Conservation (phyloP, 176 grass and related monocot genomes). For the Triticum dicoccoides region DNA sequence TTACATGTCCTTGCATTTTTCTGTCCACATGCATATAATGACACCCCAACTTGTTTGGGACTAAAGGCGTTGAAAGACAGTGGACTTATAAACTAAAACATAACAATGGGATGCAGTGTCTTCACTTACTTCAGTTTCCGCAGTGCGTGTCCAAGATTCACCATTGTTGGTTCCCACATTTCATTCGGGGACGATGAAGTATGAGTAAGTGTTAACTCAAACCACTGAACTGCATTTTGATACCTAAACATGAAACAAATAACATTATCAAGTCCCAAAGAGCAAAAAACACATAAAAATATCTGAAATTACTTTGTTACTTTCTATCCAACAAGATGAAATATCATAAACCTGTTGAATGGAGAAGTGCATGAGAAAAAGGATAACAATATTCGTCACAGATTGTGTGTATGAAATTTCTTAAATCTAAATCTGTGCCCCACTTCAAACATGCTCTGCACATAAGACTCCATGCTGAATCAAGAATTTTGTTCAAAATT, state of each 20-base stretch:
- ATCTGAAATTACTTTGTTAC: not conserved
- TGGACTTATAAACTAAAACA: not conserved
- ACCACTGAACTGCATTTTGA: slow-evolving; percentile 78
- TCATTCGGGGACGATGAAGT: slow-evolving; percentile 72
- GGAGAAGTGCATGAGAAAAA: slow-evolving; percentile 7
- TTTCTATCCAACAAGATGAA: slow-evolving; percentile 18
- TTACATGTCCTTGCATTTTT: slow-evolving; percentile 14
- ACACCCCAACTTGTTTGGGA: not conserved
- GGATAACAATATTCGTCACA: not conserved
- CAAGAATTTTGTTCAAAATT: slow-evolving; percentile 8
- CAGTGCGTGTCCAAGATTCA: slow-evolving; percentile 86
- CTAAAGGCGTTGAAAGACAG: not conserved
- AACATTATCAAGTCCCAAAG: slow-evolving; percentile 25
- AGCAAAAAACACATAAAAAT: not conserved
- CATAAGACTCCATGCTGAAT: not conserved
- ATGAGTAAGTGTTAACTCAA: slow-evolving; percentile 75
- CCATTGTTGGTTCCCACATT: slow-evolving; percentile 98
- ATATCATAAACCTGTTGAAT: slow-evolving; percentile 7
- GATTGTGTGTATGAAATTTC: slow-evolving; percentile 8
- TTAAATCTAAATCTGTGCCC: not conserved
- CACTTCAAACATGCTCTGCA: slow-evolving; percentile 10
- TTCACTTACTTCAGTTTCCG: slow-evolving; percentile 82
- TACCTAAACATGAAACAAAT: slow-evolving; percentile 59
- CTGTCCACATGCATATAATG: not conserved
- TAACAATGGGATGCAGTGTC: slow-evolving; percentile 1